Evolutionary conservation across 2,329 filamentous ascomycete genomes (phyloP).

Genomic region (Didymella arachidicola): DNA sequence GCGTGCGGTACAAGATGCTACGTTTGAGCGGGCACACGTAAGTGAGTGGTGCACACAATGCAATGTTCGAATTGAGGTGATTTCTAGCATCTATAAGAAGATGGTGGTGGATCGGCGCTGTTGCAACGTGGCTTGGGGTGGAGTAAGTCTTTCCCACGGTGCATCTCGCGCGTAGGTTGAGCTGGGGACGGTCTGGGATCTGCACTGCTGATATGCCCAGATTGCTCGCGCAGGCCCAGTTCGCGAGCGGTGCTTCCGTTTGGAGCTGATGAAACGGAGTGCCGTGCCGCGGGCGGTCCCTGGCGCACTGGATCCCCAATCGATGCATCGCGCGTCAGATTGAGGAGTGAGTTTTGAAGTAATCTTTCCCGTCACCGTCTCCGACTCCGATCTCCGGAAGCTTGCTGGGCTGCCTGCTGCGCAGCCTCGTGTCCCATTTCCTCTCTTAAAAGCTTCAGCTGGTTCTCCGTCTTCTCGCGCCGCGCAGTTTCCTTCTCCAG

Average conservation of each 20-base stretch:
- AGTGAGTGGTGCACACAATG: not conserved
- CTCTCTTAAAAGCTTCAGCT: conserved; percentile 40
- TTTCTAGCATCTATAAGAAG: not conserved
- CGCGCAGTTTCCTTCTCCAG: conserved; percentile 43
- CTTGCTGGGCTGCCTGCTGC: conserved; percentile 49
- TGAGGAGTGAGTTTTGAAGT: too few relatives aligned
- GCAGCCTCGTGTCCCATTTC: conserved; percentile 48
- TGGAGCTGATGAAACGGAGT: not conserved
- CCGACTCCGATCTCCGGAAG: conserved; percentile 48
- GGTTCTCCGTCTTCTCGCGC: conserved; percentile 43
- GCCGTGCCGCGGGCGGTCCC: not conserved
- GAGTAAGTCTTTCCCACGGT: not conserved
- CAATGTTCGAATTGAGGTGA: not conserved
- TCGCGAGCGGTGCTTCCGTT: not conserved
- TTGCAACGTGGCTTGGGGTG: not conserved
- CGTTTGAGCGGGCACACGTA: not conserved
- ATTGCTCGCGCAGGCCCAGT: not conserved
- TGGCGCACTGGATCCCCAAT: not conserved
- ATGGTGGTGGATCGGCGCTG: not conserved
- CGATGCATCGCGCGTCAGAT: not conserved
- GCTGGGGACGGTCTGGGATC: not conserved
- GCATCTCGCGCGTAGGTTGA: not conserved
- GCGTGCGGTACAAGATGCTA: not conserved
- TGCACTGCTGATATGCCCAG: not conserved
- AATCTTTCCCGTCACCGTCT: conserved; percentile 35